Evolutionary conservation across 2,329 filamentous ascomycete genomes (phyloP).

Genomic region (Fonsecaea nubica): DNA sequence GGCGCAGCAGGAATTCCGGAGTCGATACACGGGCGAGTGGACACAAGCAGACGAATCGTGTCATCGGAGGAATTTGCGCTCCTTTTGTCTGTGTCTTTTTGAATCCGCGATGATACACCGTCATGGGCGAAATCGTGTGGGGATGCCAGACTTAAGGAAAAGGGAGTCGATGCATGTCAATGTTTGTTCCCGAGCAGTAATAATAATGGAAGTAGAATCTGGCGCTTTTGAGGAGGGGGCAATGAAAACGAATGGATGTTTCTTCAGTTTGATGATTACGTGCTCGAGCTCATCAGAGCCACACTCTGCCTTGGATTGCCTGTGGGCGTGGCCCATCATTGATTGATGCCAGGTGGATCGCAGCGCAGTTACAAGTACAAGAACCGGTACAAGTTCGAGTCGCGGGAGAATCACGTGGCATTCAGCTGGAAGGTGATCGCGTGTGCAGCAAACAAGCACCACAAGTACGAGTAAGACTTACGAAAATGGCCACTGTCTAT

Average conservation of each 20-base stretch:
- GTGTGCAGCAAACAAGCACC: neutral
- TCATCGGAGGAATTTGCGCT: neutral
- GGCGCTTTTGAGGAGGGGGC: neutral
- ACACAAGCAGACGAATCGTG: slow-evolving; percentile 2
- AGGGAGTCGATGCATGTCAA: slow-evolving; percentile 11
- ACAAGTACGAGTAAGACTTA: too few species aligned
- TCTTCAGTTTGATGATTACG: neutral
- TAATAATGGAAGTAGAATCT: slow-evolving; percentile 18
- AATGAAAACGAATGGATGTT: slow-evolving; percentile 1
- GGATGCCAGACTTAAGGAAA: slow-evolving; percentile 7
- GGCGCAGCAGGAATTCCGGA: slow-evolving; percentile 24
- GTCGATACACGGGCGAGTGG: slow-evolving; percentile 10
- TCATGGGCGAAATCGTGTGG: neutral
- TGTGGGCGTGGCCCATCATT: too few species aligned
- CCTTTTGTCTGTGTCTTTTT: slow-evolving; percentile 1
- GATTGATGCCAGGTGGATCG: too few species aligned
- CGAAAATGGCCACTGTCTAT: neutral
- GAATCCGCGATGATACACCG: slow-evolving; percentile 9
- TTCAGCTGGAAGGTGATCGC: neutral
- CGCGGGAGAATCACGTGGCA: neutral
- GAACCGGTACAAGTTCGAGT: too few species aligned
- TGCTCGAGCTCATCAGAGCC: too few species aligned
- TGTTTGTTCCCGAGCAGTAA: slow-evolving; percentile 13
- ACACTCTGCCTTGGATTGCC: too few species aligned
- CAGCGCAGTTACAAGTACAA: too few species aligned